Base-by-base conservation (phyloP, 352 stramenopile genomes). In the Peronospora destructor region DNA sequence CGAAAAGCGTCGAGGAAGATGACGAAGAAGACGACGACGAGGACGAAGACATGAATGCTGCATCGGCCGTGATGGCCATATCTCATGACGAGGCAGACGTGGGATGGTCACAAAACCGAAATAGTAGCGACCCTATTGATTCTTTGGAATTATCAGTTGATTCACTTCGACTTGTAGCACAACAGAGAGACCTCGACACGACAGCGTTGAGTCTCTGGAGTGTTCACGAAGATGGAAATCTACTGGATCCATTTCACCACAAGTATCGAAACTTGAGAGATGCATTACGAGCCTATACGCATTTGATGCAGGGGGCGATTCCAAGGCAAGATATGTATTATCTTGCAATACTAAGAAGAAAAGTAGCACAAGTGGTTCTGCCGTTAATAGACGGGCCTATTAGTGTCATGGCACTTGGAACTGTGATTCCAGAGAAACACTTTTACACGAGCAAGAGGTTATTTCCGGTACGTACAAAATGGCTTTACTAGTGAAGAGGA, bases 401-500 rank as follows among this genome's bases (percentile, higher is more conserved):
- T 33, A 47, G 59, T 11, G 73, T 92, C 6, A 6, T 69, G 13
- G 33, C 63, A 10, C 45, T 89, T 21, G 82, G 82, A 0, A 40
- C 51, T 6, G 57, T 86, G 1, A 47, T 84, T 10, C 73, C 78
- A 2, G 81, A 87, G 36, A 56, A 76, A 25, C 62, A 79, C 3
- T 91, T 84, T 58, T 85, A 82, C 48, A 88, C 70, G 17, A 71
- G 65, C 28, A 87, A 88, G 53, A 87, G 87, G 39, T 56, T 92
- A 2, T 91, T 89, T 48, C 79, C 82, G 25, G 75, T 88, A 38
- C 21, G 64, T 49, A 17, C n/a, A 38, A 30, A 14, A 21, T 2
- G 17, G 13, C 1, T 2, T 14, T 10, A 17, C 23, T 30, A 44
- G 9, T 14, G 23, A 29, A 11, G 6, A 33, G 13, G 23, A 45